Conservation (phyloP, 495 filamentous ascomycete species). For the Trichoderma gamsii region DNA sequence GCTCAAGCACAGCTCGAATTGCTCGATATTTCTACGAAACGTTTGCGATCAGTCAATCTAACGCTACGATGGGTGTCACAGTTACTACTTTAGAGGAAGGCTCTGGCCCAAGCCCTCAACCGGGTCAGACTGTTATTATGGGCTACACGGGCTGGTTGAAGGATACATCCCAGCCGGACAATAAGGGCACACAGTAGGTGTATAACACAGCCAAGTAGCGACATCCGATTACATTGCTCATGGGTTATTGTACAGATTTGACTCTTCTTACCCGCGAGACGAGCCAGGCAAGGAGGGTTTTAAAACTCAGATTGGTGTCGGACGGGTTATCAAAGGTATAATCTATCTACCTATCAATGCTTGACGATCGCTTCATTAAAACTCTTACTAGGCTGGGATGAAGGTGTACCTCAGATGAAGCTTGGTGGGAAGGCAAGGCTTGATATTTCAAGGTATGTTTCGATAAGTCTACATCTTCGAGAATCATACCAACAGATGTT, state of each 20-base stretch:
- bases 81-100: conserved; percentile 41
- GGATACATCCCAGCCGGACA: conserved; percentile 48
- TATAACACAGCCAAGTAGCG: conserved; percentile 17
- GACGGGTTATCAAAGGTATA: conserved; percentile 73
- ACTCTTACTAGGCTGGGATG: conserved; percentile 94
- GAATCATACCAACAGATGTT: conserved; percentile 12
- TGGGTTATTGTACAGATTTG: conserved; percentile 57
- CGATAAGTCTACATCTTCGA: neutral
- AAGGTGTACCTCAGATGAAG: conserved; percentile 73
- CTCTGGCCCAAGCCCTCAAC: conserved; percentile 46
- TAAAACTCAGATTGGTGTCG: conserved; percentile 64
- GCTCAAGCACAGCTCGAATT: neutral
- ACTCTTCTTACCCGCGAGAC: conserved; percentile 68
- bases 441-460: conserved; percentile 64
- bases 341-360: too few relatives aligned
- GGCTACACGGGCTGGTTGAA: conserved; percentile 80
- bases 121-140: conserved; percentile 65
- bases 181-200: conserved; percentile 45
- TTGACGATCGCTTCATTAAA: too few relatives aligned
- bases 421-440: conserved; percentile 75
- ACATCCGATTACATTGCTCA: neutral
- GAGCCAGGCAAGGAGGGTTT: too few relatives aligned
- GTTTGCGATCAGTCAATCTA: neutral
- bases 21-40: neutral
- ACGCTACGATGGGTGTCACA: conserved; percentile 41